Evolutionary conservation across 352 stramenopile genomes (phyloP).

Genomic region (Globisporangium abappressorium): DNA sequence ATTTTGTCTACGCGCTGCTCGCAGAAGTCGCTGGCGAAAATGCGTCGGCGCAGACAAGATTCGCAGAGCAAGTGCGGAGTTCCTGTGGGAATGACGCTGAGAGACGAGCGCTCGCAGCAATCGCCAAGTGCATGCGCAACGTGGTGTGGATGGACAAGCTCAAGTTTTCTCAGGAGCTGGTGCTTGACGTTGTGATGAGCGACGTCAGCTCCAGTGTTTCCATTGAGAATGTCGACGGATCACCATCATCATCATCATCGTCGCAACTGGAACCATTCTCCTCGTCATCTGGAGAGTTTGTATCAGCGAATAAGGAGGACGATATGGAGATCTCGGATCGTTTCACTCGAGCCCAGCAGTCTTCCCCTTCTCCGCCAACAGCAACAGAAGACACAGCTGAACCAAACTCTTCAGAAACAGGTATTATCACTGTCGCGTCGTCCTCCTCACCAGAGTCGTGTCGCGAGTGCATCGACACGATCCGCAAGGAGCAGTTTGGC

Average conservation of each 20-base stretch:
- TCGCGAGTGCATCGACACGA: conserved; percentile 48
- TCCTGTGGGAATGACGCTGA: conserved; percentile 33
- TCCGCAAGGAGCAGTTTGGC: conserved; percentile 77
- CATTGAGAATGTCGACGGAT: not conserved
- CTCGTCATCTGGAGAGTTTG: not conserved
- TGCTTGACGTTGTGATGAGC: not conserved
- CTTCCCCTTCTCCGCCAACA: not conserved
- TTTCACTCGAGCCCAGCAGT: conserved; percentile 10
- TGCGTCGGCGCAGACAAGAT: conserved; percentile 12
- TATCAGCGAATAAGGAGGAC: not conserved
- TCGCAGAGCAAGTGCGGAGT: conserved; percentile 33
- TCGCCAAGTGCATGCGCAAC: conserved; percentile 17
- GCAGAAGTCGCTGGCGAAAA: conserved; percentile 18
- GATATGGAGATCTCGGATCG: conserved; percentile 11
- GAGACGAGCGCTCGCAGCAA: conserved; percentile 24
- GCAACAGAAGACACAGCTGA: not conserved
- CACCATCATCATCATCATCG: not conserved
- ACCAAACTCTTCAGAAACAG: not conserved
- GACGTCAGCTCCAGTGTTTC: not conserved
- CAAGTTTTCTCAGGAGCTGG: not conserved
- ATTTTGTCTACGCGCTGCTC: conserved; percentile 43
- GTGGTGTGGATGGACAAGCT: conserved; percentile 6
- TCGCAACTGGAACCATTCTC: not conserved
- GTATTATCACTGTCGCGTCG: not conserved
- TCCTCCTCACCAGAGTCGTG: conserved; percentile 25